Base-by-base conservation (phyloP, 23 red algal species). In the Porphyridium purpureum region DNA sequence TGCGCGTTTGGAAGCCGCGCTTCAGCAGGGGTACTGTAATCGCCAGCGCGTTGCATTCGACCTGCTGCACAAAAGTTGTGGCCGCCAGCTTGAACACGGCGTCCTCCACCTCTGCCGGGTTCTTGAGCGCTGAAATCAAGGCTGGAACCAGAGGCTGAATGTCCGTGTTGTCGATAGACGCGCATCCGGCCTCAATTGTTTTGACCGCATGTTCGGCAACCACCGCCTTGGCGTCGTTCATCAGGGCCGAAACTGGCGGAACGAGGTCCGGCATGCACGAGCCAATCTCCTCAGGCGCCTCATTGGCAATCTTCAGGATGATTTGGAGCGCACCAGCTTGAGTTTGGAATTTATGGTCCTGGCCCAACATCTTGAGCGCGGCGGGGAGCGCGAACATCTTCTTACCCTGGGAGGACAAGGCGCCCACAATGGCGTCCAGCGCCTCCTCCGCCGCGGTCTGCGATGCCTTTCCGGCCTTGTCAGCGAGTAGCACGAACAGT, bases 11-110 rank as follows among this genome's bases (percentile, higher is more conserved):
- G 79, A 84, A 84, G 14, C 66, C 79, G 11, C 79, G 35, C 67
- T 84, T 84, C 3, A 84, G 67, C 7, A 84, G 47, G 8, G 79
- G 79, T 7, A 84, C 79, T 41, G 50, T 72, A 31, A 84, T 84
- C 11, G 79, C 79, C 4, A 84, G 67, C 21, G 79, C 79, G 50
- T 74, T 84, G 54, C 79, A 74, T 35, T 84, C 79, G 0, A 84
- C 59, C 44, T 84, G 79, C 19, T 67, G 66, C 35, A 84, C 79
- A 59, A 84, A 84, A 31, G 65, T 71, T 25, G 65, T 84, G 2
- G 79, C 67, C 2, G 79, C 79, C 5, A 84, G 57, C 59, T 74
- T 72, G 67, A 72, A 71, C 27, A 84, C 73, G 41, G 59, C 38
- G 48, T 74, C 79, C 8, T 84, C 79, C 24, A 71, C 79, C 41